These are phyloP conservation scores for Talaromyces marneffei DNA, from an alignment of 2,329 filamentous ascomycete genomes.

Conservation along the genomic window DNA sequence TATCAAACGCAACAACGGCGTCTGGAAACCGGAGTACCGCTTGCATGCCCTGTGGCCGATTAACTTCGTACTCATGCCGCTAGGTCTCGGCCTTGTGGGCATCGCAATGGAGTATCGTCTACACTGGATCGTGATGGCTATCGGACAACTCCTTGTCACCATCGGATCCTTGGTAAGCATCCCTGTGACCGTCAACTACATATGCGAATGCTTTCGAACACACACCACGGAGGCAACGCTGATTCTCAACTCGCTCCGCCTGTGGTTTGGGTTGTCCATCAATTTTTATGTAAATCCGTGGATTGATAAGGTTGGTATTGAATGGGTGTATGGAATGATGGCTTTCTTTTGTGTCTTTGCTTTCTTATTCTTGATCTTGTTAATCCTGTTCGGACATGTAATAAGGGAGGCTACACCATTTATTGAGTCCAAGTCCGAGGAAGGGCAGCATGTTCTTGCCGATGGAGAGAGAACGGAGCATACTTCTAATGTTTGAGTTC, in stretches of 20 bases:
- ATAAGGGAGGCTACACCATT: neutral
- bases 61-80: neutral
- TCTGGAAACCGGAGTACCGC: conserved; percentile 1
- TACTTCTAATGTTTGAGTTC: neutral
- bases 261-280: neutral
- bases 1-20: neutral
- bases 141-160: neutral
- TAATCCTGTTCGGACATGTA: neutral
- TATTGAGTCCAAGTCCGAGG: neutral
- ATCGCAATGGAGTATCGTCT: neutral
- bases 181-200: neutral
- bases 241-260: neutral
- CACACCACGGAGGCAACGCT: neutral
- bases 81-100: neutral
- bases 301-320: neutral
- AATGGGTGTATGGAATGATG: conserved; percentile 1
- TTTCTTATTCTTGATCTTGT: neutral
- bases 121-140: neutral
- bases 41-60: neutral
- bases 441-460: neutral
- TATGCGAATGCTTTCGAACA: neutral
- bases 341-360: neutral
- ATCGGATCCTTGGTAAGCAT: neutral
- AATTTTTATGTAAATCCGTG: neutral
- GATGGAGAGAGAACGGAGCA: neutral